Conservation (phyloP, 139 green algal species). For the Dunaliella sp. region DNA sequence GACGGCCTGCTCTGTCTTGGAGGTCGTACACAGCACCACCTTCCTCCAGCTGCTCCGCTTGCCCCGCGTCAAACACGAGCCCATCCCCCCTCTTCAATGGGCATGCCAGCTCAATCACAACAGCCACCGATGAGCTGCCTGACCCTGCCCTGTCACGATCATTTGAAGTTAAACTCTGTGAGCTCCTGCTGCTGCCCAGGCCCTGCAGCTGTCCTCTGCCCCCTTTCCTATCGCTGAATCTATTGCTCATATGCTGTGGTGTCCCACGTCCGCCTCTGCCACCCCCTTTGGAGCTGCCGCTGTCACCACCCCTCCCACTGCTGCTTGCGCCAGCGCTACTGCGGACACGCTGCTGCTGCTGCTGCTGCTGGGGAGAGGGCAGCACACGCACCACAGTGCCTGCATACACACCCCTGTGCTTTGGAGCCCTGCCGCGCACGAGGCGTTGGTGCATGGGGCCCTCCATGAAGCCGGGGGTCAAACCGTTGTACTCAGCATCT, state of each 20-base stretch:
- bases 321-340: background rate
- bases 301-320: constrained; percentile 11
- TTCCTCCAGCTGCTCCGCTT: constrained; percentile 58
- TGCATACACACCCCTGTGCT: constrained; percentile 67
- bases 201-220: background rate
- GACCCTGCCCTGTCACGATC: background rate
- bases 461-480: constrained; percentile 78
- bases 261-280: background rate
- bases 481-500: constrained; percentile 63
- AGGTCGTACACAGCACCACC: constrained; percentile 29
- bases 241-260: background rate
- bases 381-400: constrained; percentile 32
- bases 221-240: background rate
- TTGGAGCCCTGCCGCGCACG: constrained; percentile 65
- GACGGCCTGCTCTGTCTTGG: background rate
- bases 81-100: constrained; percentile 67
- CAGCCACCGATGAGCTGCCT: background rate
- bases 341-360: background rate
- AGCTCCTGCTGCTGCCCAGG: background rate
- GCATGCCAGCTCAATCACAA: constrained; percentile 24
- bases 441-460: constrained; percentile 72
- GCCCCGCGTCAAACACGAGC: constrained; percentile 75
- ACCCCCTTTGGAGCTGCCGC: background rate
- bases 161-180: background rate
- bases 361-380: background rate